Base-by-base conservation (phyloP, 2,329 filamentous ascomycete genomes). In the Hypoxylon sp. region DNA sequence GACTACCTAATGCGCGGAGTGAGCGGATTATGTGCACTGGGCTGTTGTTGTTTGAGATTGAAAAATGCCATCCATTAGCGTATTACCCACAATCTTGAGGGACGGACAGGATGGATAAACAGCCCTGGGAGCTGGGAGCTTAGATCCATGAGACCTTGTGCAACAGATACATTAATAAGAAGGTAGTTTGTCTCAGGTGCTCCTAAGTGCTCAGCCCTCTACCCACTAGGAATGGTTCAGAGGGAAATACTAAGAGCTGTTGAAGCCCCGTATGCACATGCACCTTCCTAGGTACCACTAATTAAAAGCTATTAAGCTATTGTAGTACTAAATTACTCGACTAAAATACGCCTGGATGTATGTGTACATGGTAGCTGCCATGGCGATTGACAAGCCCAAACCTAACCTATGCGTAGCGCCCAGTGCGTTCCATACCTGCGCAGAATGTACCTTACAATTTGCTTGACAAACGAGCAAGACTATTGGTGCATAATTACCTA, bases 111-210 rank as follows among this genome's bases (percentile, higher is more conserved):
- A 30, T 30, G 29, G 30, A 45, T 64, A 60, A 66, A 69, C 51
- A 63, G 57, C 25, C 3, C 25, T 6, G 25, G 25, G 25, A 27
- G 25, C 6, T 27, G 25, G 25, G 3, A 27, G 25, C 54, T 62
- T 45, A 59, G 61, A 67, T 56, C 61, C 56, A 62, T 67, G 61
- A 61, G 58, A 63, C 54, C 56, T 6, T 59, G 61, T 69, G 67
- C 34, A 67, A 57, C 63, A 57, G 57, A 66, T 47, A 51, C 54
- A 66, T 62, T 54, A 45, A 21, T 39, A 46, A 39, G 32, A 19
- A 47, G 19, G 25, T 27, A 21, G 30, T 48, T 43, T 43, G 47
- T 47, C 47, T 47, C 53, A 46, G 58, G 30, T 43, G 30, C 41
- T 47, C 47, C 41, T 58, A 46, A 50, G 30, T 43, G 30, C 41